Conservation (phyloP, 2,329 filamentous ascomycete genomes). For the Ophiocordyceps australis region DNA sequence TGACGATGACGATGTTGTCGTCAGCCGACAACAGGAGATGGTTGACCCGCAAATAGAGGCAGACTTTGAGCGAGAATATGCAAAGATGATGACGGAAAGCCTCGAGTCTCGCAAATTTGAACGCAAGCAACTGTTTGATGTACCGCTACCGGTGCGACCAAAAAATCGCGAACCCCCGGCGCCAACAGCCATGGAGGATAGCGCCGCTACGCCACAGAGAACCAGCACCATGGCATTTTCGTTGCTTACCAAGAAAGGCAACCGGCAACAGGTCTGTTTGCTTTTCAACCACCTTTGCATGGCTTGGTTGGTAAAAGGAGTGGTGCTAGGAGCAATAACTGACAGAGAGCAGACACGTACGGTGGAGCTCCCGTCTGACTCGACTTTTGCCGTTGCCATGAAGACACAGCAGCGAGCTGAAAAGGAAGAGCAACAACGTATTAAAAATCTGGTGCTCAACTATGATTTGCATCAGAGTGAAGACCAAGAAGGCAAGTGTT, state of each 20-base stretch:
- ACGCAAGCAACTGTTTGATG: slow-evolving; percentile 83
- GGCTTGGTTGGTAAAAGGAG: too few species aligned
- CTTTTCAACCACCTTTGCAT: too few species aligned
- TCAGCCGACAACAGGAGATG: slow-evolving; percentile 78
- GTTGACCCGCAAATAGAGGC: slow-evolving; percentile 88
- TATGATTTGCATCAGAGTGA: slow-evolving; percentile 82
- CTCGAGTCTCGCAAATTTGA: slow-evolving; percentile 92
- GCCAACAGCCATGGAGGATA: slow-evolving; percentile 9
- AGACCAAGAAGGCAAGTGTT: slow-evolving; percentile 50
- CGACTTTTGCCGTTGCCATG: slow-evolving; percentile 90
- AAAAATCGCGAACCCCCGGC: slow-evolving; percentile 41
- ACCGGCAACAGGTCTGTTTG: slow-evolving; percentile 62
- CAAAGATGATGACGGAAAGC: slow-evolving; percentile 96
- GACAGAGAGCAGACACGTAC: slow-evolving; percentile 51
- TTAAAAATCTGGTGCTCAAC: slow-evolving; percentile 94
- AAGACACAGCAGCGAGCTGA: slow-evolving; percentile 89
- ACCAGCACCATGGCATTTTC: slow-evolving; percentile 81
- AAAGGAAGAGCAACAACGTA: slow-evolving; percentile 89
- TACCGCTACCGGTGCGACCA: slow-evolving; percentile 80
- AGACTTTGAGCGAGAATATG: slow-evolving; percentile 94
- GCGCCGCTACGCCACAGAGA: slow-evolving; percentile 5
- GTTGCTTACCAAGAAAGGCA: slow-evolving; percentile 86
- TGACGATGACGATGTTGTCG: slow-evolving; percentile 78
- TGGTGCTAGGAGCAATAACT: neutral
- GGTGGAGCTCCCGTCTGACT: slow-evolving; percentile 79